These are phyloP conservation scores for Diaporthe sp. DNA, from an alignment of 2,329 filamentous ascomycete species.

Conservation along the genomic window DNA sequence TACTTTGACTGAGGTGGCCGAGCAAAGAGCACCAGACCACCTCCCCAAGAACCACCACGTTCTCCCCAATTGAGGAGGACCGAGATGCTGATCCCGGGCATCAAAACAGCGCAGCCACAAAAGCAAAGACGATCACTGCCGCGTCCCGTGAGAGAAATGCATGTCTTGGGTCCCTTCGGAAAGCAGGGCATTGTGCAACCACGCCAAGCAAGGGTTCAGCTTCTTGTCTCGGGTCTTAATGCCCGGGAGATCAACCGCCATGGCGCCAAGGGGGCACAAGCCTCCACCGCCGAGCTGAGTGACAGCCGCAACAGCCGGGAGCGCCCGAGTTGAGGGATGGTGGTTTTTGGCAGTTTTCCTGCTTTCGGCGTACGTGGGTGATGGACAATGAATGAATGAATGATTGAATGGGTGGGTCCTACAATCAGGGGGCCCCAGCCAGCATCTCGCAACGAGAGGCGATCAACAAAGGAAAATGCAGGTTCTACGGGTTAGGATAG, in stretches of 20 bases:
- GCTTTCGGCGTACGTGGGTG: background rate
- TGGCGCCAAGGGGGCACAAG: conserved; percentile 16
- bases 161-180: background rate
- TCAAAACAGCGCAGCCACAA: background rate
- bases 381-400: background rate
- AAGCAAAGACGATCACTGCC: background rate
- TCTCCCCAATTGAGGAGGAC: background rate
- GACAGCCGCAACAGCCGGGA: conserved; percentile 29
- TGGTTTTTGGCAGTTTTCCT: background rate
- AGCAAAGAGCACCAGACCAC: background rate
- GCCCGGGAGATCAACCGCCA: conserved; percentile 31
- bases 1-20: background rate
- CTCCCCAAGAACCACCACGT: background rate
- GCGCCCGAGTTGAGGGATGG: conserved; percentile 4
- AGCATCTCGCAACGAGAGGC: background rate
- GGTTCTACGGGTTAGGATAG: background rate
- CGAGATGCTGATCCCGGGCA: background rate
- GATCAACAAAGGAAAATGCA: background rate
- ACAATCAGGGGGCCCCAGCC: background rate
- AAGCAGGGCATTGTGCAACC: background rate
- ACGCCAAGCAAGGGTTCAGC: conserved; percentile 17
- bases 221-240: conserved; percentile 24
- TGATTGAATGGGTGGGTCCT: background rate
- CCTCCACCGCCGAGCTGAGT: conserved; percentile 28
- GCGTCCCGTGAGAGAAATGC: background rate